A percentile compares a stretch with the other conserved stretches of the same genome.
Evolutionary conservation across 176 grass and related monocot species (phyloP).

Genomic region (Melocanna baccifera): DNA sequence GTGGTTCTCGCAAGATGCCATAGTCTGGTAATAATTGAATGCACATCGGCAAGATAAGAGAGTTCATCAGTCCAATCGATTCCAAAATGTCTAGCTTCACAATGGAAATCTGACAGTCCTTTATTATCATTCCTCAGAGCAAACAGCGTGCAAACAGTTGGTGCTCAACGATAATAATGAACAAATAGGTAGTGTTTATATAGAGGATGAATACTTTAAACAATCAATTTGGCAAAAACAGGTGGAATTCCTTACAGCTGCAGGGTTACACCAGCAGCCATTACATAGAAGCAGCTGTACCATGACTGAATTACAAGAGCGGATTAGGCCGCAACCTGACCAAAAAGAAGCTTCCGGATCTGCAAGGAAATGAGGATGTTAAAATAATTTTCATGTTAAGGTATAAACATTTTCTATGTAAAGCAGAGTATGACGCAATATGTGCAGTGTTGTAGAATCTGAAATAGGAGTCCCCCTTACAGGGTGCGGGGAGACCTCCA

Average conservation of each 20-base stretch:
- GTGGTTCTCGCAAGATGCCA: neutral
- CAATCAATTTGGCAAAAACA: constrained; percentile 53
- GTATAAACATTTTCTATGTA: neutral
- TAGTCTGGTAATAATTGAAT: neutral
- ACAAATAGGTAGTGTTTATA: constrained; percentile 58
- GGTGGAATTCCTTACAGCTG: constrained; percentile 12
- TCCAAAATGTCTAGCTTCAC: constrained; percentile 11
- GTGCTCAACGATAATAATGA: constrained; percentile 46
- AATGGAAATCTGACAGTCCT: neutral
- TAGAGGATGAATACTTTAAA: constrained; percentile 49
- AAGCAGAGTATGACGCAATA: neutral
- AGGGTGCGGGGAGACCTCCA: neutral
- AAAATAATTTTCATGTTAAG: neutral
- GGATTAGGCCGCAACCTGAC: constrained; percentile 44
- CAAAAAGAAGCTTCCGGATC: constrained; percentile 76
- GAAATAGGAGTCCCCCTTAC: neutral
- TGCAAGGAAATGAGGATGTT: constrained; percentile 5
- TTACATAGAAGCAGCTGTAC: constrained; percentile 44
- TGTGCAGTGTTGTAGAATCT: neutral
- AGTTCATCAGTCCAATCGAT: neutral
- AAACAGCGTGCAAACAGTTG: constrained; percentile 32
- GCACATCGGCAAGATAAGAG: neutral
- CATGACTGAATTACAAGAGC: neutral
- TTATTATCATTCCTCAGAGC: constrained; percentile 55
- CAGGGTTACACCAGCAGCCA: constrained; percentile 16